phyloP scores from a whole-genome alignment of 805 yeast species.

The Kazachstania viticola region DNA sequence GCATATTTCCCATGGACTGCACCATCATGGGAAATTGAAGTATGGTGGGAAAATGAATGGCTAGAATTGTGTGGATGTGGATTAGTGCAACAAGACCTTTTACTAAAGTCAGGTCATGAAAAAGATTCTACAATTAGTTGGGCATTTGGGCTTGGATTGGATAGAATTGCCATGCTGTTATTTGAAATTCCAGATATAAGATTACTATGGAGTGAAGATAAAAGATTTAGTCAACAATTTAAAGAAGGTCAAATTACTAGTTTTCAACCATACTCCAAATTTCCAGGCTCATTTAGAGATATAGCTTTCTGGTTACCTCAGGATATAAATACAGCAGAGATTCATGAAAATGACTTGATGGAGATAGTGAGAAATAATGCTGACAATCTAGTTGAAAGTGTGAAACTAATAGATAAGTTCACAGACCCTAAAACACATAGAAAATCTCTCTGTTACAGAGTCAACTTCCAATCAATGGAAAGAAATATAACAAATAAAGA shows the following conservation, averaged over 20 bases:
- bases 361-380: slow-evolving; percentile 78
- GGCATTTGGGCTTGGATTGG: slow-evolving; percentile 97
- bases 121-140: slow-evolving; percentile 61
- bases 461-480: slow-evolving; percentile 93
- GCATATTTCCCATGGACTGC: slow-evolving; percentile 97
- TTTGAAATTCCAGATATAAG: slow-evolving; percentile 95
- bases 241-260: slow-evolving; percentile 48
- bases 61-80: slow-evolving; percentile 96
- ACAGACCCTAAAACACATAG: slow-evolving; percentile 71
- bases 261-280: slow-evolving; percentile 82
- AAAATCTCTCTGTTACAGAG: slow-evolving; percentile 75
- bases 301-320: slow-evolving; percentile 82
- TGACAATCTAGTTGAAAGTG: slow-evolving; percentile 84
- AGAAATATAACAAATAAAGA: slow-evolving; percentile 79
- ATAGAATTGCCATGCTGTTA: slow-evolving; percentile 88
- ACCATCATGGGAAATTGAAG: slow-evolving; percentile 97
- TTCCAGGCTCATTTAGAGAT: slow-evolving; percentile 79
- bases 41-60: slow-evolving; percentile 99
- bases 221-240: slow-evolving; percentile 68
- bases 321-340: slow-evolving; percentile 12
- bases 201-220: slow-evolving; percentile 80
- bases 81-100: slow-evolving; percentile 66
- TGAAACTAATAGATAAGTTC: slow-evolving; percentile 68
- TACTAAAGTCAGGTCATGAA: slow-evolving; percentile 57
- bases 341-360: slow-evolving; percentile 89